Evolutionary conservation across 2,329 filamentous ascomycete genomes (phyloP).

Genomic region (Fusarium pilosicola): DNA sequence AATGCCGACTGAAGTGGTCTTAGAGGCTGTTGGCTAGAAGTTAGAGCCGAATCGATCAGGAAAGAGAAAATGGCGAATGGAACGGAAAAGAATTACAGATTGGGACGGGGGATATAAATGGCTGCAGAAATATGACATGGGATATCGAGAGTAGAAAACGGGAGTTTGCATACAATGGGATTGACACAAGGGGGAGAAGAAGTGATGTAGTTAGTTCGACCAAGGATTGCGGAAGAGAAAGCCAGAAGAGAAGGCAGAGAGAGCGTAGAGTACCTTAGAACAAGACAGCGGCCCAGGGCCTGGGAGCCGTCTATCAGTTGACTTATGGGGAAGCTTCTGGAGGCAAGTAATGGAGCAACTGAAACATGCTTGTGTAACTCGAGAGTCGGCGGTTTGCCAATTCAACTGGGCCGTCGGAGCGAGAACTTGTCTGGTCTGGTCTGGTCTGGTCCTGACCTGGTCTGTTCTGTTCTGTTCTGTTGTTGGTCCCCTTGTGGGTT

Average conservation of each 20-base stretch:
- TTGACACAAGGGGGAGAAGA: neutral
- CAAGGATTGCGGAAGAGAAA: conserved; percentile 2
- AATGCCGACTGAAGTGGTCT: conserved; percentile 4
- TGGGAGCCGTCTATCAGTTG: conserved; percentile 20
- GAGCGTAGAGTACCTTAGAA: conserved; percentile 6
- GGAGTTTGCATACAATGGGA: conserved; percentile 10
- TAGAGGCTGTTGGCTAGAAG: conserved; percentile 4
- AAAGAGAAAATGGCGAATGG: conserved; percentile 2
- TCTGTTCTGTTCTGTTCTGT: neutral
- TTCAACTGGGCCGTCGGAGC: conserved; percentile 39
- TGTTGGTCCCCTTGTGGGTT: neutral
- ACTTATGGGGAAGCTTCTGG: conserved; percentile 42
- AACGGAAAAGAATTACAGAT: conserved; percentile 7
- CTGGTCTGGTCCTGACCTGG: neutral
- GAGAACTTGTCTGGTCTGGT: conserved; percentile 14
- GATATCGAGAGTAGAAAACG: conserved; percentile 3
- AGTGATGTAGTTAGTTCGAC: conserved; percentile 16
- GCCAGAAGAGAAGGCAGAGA: conserved; percentile 5
- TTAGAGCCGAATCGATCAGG: conserved; percentile 1
- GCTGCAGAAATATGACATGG: neutral
- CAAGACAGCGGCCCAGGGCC: conserved; percentile 1
- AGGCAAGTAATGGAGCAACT: conserved; percentile 40
- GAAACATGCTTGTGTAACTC: conserved; percentile 52
- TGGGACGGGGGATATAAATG: neutral
- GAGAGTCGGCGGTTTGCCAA: conserved; percentile 44